A percentile compares a stretch with the other conserved stretches of the same genome.
Conservation (phyloP, 768 basidiomycete species). For the Amanita inopinata region DNA sequence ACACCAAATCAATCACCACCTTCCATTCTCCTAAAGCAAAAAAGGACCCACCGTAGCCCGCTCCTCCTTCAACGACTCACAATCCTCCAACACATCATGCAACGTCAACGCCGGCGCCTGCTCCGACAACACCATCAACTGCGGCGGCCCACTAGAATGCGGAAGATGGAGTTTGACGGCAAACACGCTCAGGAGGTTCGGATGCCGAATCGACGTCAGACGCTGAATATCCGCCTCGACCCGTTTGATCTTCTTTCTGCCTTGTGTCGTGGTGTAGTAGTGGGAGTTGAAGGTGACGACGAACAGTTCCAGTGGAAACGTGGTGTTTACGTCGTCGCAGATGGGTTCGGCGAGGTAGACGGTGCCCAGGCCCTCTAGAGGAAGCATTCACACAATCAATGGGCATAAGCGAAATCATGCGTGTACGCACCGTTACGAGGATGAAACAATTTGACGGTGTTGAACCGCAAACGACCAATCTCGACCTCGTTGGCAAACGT, state of each 20-base stretch:
- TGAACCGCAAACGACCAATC: conserved; percentile 50
- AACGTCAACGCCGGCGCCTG: conserved; percentile 57
- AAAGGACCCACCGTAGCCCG: conserved; percentile 46
- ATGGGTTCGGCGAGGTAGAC: conserved; percentile 69
- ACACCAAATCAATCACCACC: neutral
- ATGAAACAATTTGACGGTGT: conserved; percentile 61
- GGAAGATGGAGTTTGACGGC: conserved; percentile 56
- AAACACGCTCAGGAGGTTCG: conserved; percentile 56
- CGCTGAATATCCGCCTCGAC: conserved; percentile 58
- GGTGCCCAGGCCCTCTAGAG: conserved; percentile 50
- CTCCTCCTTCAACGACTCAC: conserved; percentile 62
- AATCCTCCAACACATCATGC: conserved; percentile 68
- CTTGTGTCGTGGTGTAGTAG: conserved; percentile 64
- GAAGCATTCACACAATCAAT: neutral
- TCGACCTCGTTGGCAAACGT: conserved; percentile 49
- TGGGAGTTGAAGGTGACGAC: conserved; percentile 54
- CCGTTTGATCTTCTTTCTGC: conserved; percentile 59
- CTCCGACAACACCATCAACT: conserved; percentile 62
- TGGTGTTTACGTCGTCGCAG: conserved; percentile 48
- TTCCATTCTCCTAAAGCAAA: conserved; percentile 2
- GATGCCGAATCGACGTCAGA: conserved; percentile 48
- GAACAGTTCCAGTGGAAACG: conserved; percentile 58
- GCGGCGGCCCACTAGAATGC: conserved; percentile 36
- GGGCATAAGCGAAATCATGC: neutral
- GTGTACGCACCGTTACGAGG: conserved; percentile 47